Base-by-base conservation (phyloP, 176 grass and related monocot genomes). In the Paspalum notatum region DNA sequence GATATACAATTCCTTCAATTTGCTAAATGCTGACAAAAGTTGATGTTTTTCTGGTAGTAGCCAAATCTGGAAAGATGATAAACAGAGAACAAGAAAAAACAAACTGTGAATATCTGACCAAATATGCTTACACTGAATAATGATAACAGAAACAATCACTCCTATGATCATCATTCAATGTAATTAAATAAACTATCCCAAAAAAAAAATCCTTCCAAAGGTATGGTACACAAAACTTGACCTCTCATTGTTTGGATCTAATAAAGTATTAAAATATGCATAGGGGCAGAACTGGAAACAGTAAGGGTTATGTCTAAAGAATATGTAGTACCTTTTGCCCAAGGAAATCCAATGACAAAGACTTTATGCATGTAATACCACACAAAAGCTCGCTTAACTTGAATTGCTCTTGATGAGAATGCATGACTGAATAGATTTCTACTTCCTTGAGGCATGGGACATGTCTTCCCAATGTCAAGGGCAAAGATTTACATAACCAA, bases 371-470 rank as follows among this genome's bases (percentile, higher is more conserved):
- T 62, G 75, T 3, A 12, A 43, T 3, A 32, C 42, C 22, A 16
- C 58, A 12, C 18, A 76, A 14, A 61, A 76, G 42, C 41, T 76
- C 74, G 27, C 74, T 76, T 76, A 76, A 17, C 56, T 76, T 61
- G 21, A 76, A 76, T 27, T 5, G 40, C 27, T 46, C 14, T 21
- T 61, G 74, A 45, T 18, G 15, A 61, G 5, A 10, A 0, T 0
- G 0, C 0, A 11, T 38, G 6, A 13, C 25, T 32, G 7, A 27
- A 76, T 47, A 76, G 4, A 62, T 15, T 27, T 76, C 56, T 45
- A 76, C 74, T 77, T 63, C 58, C 75, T 49, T 77, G 57, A 77
- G 75, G 58, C 75, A 62, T 49, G 75, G 58, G 9, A 62, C 44
- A 47, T 47, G 2, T 62, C 32, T 32, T 32, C 43, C 57, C 57